Evolutionary conservation across 805 yeast genomes (phyloP), one percentile per base, ranked within the genome.

Genomic region (Ogataea ganodermae): DNA sequence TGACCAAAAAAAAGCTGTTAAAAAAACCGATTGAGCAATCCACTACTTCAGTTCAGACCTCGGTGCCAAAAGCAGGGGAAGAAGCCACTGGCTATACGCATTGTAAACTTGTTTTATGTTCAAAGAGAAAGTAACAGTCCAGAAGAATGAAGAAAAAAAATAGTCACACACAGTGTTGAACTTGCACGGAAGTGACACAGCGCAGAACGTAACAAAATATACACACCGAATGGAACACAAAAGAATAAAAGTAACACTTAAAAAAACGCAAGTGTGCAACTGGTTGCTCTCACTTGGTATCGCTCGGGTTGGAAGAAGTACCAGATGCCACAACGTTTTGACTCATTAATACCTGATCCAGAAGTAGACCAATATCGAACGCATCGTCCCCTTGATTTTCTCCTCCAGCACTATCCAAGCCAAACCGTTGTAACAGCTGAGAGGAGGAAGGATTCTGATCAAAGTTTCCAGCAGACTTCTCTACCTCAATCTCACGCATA

Each of bases 401-500:
- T 17, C 45, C 44, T 7, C 41, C 41, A 30, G 56, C 59, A 52
- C 55, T 48, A 10, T 52, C 58, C 31, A 50, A 54, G 22, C 50
- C 45, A 18, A 40, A 47, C n/a, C 53, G 28, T 39, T 52, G 22
- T 26, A 31, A 17, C 7, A 31, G 16, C 31, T 31, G 35, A 9
- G 42, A 28, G 26, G 44, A 39, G 18, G 35, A 22, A n/a, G n/a
- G n/a, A 6, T 24, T 36, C n/a, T 14, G 31, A 8, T 28, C 18
- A 22, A 17, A 27, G 10, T 20, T 28, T 8, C 48, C 61, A 32
- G 32, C 8, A 9, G 31, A 45, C 56, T 50, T 51, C 27, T 56
- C 59, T 20, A 28, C 40, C 20, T 53, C 58, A 14, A 57, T 83
- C 54, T 84, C 90, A 38, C 81, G 83, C 69, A 83, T 76, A 51